These are phyloP conservation scores for Lumnitzera racemosa DNA, from an alignment of 345 rosid genomes.

Conservation along the genomic window DNA sequence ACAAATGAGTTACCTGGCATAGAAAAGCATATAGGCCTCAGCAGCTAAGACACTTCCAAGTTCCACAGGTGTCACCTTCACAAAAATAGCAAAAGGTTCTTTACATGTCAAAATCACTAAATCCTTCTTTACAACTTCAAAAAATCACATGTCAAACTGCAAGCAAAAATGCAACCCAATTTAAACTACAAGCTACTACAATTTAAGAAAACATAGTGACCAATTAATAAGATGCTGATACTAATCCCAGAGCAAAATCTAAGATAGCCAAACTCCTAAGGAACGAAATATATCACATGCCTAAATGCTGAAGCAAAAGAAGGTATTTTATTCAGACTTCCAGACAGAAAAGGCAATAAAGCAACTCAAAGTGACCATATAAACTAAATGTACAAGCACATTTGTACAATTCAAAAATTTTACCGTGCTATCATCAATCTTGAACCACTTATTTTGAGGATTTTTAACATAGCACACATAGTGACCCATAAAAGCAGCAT, in stretches of 20 bases:
- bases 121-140: neutral
- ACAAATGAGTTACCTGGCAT: slow-evolving; percentile 60
- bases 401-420: slow-evolving; percentile 13
- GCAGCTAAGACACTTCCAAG: slow-evolving; percentile 55
- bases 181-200: no score
- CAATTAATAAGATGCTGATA: no score
- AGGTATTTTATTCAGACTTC: neutral
- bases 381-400: neutral
- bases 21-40: slow-evolving; percentile 89
- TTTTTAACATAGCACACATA: slow-evolving; percentile 85
- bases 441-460: slow-evolving; percentile 82
- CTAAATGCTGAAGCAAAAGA: no score
- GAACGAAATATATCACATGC: no score
- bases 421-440: slow-evolving; percentile 89
- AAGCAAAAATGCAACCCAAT: no score
- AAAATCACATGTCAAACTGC: neutral
- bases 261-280: no score
- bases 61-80: slow-evolving; percentile 63
- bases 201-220: no score
- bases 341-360: neutral
- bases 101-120: neutral
- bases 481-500: slow-evolving; percentile 92
- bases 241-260: no score
- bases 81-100: slow-evolving; percentile 16
- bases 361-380: neutral